Evolutionary conservation across 2,329 filamentous ascomycete genomes (phyloP).

Genomic region (Xylaria sp.): DNA sequence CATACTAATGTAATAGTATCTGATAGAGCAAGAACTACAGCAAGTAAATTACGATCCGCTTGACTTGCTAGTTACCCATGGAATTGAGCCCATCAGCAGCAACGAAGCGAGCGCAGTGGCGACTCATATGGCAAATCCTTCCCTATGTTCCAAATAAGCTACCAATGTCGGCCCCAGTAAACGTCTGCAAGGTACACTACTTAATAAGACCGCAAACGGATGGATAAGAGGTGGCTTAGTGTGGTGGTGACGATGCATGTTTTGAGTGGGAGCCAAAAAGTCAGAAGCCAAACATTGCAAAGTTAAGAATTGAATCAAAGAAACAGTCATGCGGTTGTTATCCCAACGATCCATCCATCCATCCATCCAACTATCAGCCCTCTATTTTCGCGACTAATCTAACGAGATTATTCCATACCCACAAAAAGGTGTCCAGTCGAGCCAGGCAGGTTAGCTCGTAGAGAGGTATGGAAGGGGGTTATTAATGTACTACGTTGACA

Average conservation of each 20-base stretch:
- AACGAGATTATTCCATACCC: conserved; percentile 20
- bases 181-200: neutral
- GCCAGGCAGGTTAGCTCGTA: neutral
- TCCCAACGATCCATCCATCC: conserved; percentile 23
- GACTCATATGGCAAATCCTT: conserved; percentile 28
- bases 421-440: conserved; percentile 20
- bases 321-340: conserved; percentile 6
- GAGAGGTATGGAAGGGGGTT: conserved; percentile 3
- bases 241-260: conserved; percentile 26
- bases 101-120: conserved; percentile 28
- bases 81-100: conserved; percentile 23
- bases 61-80: conserved; percentile 7
- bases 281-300: neutral
- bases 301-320: neutral
- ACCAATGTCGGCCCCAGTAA: conserved; percentile 19
- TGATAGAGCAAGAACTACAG: neutral
- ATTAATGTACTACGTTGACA: conserved; percentile 3
- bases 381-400: conserved; percentile 23
- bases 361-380: neutral
- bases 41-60: conserved; percentile 25
- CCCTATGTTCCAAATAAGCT: conserved; percentile 35
- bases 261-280: conserved; percentile 7
- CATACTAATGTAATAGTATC: neutral
- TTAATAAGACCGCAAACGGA: neutral
- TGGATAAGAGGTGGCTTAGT: conserved; percentile 9